Evolutionary conservation across 345 rosid species (phyloP), one percentile per base, ranked within the genome.

Genomic region (Iberis pinnata): DNA sequence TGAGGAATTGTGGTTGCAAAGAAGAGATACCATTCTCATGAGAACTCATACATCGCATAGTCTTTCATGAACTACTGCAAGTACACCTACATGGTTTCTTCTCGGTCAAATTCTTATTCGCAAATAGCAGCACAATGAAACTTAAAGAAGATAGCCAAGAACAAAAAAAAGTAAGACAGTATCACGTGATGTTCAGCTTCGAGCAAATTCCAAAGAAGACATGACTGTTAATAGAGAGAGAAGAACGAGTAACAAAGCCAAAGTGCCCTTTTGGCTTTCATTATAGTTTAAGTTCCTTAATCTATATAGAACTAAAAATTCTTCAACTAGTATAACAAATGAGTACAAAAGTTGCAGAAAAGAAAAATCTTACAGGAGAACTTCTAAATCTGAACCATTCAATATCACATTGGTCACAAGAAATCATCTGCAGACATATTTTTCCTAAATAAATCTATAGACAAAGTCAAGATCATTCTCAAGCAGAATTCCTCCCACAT

Each of bases 381-480:
- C 26, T 44, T 43, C 17, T 40, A 25, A 44, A 44, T 43, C 56
- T 9, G 42, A 63, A 32, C 20, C 56, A 55, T 29, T 35, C 15
- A 47, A 39, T n/a, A 42, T 33, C 43, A 39, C 27, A 47, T 46
- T 20, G 37, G 36, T 29, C 42, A 63, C 37, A 20, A 18, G 11
- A 32, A 49, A 8, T 5, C 12, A 26, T 27, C 38, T 46, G 14
- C 27, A 52, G 0, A 10, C 24, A 51, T 12, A 42, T 39, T 25
- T 19, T 25, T 15, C 27, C 9, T 26, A 31, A 19, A 47, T 16
- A 17, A 64, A 40, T 49, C 45, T 47, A 55, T 64, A 43, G 49
- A 64, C 61, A 40, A 7, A 55, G 4, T 29, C 68, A 54, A 10
- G 12, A 19, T 16, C 55, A 55, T 31, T 32, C 50, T 22, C 20